These are phyloP conservation scores for Chrysanthemum lavandulifolium DNA, from an alignment of 129 eudicot species.

Conservation along the genomic window DNA sequence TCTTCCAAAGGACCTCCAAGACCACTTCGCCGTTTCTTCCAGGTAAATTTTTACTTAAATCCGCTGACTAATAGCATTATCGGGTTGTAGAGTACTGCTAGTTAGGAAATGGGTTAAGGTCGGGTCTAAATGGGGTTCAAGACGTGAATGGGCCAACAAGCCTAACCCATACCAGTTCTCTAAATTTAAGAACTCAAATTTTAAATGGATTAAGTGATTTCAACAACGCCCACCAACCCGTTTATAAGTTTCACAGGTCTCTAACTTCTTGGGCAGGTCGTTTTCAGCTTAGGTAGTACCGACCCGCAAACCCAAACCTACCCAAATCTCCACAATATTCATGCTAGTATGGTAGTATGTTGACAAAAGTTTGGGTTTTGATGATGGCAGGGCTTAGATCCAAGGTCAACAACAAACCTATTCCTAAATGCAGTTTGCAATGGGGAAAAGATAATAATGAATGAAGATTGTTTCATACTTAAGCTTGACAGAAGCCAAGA, in stretches of 20 bases:
- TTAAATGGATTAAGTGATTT: too few species aligned
- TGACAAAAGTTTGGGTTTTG: background rate
- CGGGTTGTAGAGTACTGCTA: background rate
- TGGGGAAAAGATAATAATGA: conserved; percentile 60
- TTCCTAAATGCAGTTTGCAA: conserved; percentile 61
- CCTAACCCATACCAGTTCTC: too few species aligned
- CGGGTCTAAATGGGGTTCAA: too few species aligned
- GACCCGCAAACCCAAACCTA: background rate
- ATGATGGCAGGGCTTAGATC: conserved; percentile 69
- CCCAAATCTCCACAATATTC: background rate
- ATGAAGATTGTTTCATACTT: conserved; percentile 66
- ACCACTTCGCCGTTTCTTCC: conserved; percentile 77
- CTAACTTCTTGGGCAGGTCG: too few species aligned
- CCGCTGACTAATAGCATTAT: background rate
- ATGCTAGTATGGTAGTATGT: background rate
- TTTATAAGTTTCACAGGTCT: too few species aligned
- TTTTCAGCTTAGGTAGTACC: too few species aligned
- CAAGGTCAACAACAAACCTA: conserved; percentile 64
- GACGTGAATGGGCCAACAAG: too few species aligned
- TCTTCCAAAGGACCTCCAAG: conserved; percentile 76
- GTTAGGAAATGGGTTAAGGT: background rate
- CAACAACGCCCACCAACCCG: too few species aligned
- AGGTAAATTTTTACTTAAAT: conserved; percentile 39
- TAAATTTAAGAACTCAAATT: too few species aligned
- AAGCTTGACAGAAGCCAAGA: conserved; percentile 56